These are phyloP conservation scores for Cornus suecica DNA, from an alignment of 148 eudicot genomes.

Conservation along the genomic window DNA sequence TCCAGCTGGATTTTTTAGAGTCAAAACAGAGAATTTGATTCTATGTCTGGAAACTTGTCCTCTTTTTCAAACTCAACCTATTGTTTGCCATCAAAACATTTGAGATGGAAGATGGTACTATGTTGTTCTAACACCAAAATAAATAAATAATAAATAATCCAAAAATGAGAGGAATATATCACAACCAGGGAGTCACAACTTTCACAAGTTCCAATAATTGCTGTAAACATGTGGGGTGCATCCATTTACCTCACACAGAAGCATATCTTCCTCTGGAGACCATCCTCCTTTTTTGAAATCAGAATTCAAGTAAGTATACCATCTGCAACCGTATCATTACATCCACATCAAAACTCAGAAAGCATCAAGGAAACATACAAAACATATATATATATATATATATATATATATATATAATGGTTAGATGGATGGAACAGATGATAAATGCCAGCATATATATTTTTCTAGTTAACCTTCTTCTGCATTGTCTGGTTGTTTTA, in stretches of 20 bases:
- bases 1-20: neutral
- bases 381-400: too few species aligned
- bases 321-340: conserved; percentile 40
- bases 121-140: neutral
- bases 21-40: conserved; percentile 1
- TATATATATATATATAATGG: too few species aligned
- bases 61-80: neutral
- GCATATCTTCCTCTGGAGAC: conserved; percentile 95
- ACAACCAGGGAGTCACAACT: neutral
- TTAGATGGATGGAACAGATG: conserved; percentile 3
- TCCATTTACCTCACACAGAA: conserved; percentile 83
- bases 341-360: conserved; percentile 4
- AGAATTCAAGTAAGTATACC: conserved; percentile 94
- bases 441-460: neutral
- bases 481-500: conserved; percentile 89
- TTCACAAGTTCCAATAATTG: neutral
- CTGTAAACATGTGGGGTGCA: neutral
- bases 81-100: neutral
- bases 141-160: neutral
- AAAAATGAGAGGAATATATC: neutral
- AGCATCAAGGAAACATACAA: too few species aligned
- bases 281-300: conserved; percentile 96
- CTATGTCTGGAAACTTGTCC: neutral
- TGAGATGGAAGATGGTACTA: neutral
- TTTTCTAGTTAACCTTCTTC: conserved; percentile 68